phyloP scores from a whole-genome alignment of 768 basidiomycete species.

The Naganishia vaughanmartiniae region DNA sequence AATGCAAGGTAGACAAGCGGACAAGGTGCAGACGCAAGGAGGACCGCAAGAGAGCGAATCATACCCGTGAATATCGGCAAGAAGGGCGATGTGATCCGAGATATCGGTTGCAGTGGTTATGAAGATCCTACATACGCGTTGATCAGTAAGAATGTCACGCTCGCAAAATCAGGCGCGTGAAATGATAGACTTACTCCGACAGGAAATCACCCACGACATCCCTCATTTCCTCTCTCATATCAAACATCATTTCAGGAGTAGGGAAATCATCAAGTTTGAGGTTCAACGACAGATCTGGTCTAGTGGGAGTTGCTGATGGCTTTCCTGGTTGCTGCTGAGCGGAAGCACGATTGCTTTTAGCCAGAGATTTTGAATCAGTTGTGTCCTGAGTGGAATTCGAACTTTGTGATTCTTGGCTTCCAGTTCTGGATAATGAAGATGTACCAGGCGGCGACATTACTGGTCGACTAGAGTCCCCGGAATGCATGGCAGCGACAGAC shows the following conservation, averaged over 20 bases:
- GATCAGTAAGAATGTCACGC: background rate
- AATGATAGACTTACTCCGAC: conserved; percentile 24
- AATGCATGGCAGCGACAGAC: background rate
- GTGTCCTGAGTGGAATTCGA: background rate
- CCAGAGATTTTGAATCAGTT: background rate
- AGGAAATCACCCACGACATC: conserved; percentile 16
- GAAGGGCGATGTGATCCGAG: background rate
- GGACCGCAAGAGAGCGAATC: conserved; percentile 30
- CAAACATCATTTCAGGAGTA: conserved; percentile 28
- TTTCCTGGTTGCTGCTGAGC: background rate
- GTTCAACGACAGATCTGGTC: conserved; percentile 14
- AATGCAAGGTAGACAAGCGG: conserved; percentile 31
- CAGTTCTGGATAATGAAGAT: background rate
- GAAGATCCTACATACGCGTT: conserved; percentile 22
- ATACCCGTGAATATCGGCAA: conserved; percentile 13
- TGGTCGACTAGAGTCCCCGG: background rate
- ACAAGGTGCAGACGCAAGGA: conserved; percentile 32
- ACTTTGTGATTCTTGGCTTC: background rate
- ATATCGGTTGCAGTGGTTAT: conserved; percentile 25
- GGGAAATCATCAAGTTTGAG: conserved; percentile 28
- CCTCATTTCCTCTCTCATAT: conserved; percentile 31
- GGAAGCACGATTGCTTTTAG: background rate
- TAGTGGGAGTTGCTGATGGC: background rate
- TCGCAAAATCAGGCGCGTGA: background rate
- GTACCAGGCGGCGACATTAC: too few relatives aligned